Conservation (phyloP, 495 filamentous ascomycete species). For the Penicillium lividum region DNA sequence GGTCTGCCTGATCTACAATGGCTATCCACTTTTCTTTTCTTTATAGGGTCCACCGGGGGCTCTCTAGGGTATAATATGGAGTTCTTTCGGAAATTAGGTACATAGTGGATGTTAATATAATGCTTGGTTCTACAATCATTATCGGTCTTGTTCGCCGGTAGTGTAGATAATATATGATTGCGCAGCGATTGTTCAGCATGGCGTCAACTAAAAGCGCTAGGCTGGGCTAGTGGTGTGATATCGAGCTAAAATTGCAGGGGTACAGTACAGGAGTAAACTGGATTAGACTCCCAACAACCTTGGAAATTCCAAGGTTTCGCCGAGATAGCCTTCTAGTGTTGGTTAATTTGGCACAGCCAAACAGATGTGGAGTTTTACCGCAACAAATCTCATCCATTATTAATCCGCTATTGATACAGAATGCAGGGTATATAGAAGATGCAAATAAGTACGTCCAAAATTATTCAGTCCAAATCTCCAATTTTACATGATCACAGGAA, state of each 20-base stretch:
- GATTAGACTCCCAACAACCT: neutral
- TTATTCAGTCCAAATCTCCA: neutral
- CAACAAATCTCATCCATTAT: constrained; percentile 5
- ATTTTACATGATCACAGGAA: constrained; percentile 46
- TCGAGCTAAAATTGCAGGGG: neutral
- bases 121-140: constrained; percentile 5
- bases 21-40: neutral
- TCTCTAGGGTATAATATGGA: neutral
- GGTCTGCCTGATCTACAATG: constrained; percentile 3
- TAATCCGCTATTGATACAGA: constrained; percentile 1
- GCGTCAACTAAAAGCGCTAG: neutral
- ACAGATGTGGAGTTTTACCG: neutral
- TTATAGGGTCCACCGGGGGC: neutral
- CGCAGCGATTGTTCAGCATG: neutral
- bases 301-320: too few species aligned
- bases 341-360: too few species aligned
- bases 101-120: constrained; percentile 3
- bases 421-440: neutral
- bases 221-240: neutral
- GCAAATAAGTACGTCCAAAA: neutral
- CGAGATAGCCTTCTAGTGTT: too few species aligned
- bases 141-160: neutral
- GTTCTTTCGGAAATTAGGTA: constrained; percentile 3
- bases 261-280: neutral
- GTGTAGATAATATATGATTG: neutral